A percentile compares a stretch with the other conserved stretches of the same genome.
phyloP scores from a whole-genome alignment of 768 basidiomycete species.

The Paxillus involutus region DNA sequence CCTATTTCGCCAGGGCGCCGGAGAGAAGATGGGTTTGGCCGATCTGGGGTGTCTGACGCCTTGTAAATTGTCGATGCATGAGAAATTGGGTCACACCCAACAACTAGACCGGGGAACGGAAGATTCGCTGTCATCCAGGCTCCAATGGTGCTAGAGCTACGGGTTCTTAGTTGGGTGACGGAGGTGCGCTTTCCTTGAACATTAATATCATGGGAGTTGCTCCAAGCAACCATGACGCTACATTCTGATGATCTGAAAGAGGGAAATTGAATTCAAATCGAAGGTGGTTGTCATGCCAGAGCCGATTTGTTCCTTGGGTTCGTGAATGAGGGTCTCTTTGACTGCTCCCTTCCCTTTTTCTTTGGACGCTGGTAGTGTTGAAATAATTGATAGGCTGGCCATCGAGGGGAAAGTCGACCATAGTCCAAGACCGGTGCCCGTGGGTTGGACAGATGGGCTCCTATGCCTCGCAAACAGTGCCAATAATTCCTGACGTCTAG shows the following conservation, averaged over 20 bases:
- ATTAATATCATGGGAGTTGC: slow-evolving; percentile 14
- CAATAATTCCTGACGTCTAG: slow-evolving; percentile 49
- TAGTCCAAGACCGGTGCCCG: neutral
- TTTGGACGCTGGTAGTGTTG: neutral
- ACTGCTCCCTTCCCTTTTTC: neutral
- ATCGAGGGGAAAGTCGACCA: neutral
- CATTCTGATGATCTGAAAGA: neutral
- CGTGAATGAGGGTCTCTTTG: neutral
- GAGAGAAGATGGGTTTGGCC: too few species aligned
- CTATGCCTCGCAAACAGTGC: slow-evolving; percentile 3
- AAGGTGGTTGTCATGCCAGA: neutral
- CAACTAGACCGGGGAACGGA: slow-evolving; percentile 80
- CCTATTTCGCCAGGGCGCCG: too few species aligned
- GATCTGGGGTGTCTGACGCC: too few species aligned
- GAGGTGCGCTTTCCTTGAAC: slow-evolving; percentile 31
- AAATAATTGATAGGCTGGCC: slow-evolving; percentile 4
- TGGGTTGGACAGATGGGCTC: slow-evolving; percentile 6
- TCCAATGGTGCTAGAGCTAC: slow-evolving; percentile 26
- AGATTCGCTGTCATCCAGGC: slow-evolving; percentile 80
- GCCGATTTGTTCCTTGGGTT: slow-evolving; percentile 3
- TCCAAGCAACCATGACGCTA: neutral
- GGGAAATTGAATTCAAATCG: neutral
- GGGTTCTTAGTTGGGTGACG: slow-evolving; percentile 32
- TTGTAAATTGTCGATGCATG: slow-evolving; percentile 79
- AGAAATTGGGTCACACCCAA: slow-evolving; percentile 84